phyloP scores from a whole-genome alignment of 345 rosid species.

The Kandelia obovata region DNA sequence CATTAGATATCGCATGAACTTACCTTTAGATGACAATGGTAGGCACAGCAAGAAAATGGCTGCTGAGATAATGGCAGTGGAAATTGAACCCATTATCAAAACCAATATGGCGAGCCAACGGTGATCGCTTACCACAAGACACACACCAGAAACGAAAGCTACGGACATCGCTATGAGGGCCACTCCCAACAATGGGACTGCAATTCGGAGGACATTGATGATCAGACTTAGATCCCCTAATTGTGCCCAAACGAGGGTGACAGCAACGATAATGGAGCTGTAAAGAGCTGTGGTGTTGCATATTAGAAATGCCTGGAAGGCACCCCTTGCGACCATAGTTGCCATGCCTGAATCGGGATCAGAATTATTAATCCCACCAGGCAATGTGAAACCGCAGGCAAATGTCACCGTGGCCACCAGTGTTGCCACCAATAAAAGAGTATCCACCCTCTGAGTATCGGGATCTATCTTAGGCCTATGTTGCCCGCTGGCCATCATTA shows the following conservation, averaged over 20 bases:
- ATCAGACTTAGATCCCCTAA: neutral
- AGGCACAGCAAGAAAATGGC: no score
- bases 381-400: constrained; percentile 16
- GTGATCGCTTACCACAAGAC: neutral
- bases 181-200: constrained; percentile 9
- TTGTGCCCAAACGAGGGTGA: constrained; percentile 11
- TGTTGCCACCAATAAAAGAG: constrained; percentile 13
- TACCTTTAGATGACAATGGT: no score
- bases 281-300: constrained; percentile 11
- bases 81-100: neutral
- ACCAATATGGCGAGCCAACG: constrained; percentile 8
- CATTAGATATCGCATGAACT: no score
- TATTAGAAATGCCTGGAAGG: constrained; percentile 19
- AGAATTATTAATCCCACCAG: constrained; percentile 9
- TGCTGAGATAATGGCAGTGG: neutral
- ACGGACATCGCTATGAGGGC: constrained; percentile 19
- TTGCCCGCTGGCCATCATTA: neutral
- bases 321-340: neutral
- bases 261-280: constrained; percentile 14
- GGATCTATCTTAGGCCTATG: neutral
- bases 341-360: neutral
- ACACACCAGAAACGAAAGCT: constrained; percentile 21
- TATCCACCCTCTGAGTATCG: constrained; percentile 5
- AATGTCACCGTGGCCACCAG: constrained; percentile 22
- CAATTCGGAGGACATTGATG: neutral